phyloP scores from a whole-genome alignment of 352 stramenopile genomes.

The Phytophthora europaea region DNA sequence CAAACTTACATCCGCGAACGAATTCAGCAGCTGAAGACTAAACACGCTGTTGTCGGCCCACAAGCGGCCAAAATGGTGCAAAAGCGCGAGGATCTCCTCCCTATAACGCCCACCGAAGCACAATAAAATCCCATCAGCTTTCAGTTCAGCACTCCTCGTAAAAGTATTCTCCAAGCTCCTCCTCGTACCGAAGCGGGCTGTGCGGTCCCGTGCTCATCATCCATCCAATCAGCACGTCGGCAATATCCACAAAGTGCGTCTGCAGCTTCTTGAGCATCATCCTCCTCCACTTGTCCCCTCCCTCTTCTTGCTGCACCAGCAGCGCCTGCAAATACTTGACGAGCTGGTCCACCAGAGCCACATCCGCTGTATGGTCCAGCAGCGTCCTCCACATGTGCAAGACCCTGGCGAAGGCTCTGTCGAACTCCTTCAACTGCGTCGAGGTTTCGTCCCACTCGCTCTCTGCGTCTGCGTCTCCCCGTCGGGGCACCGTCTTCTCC shows the following conservation, averaged over 20 bases:
- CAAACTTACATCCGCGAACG: slow-evolving; percentile 63
- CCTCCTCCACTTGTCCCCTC: slow-evolving; percentile 28
- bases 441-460: slow-evolving; percentile 46
- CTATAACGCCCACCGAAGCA: slow-evolving; percentile 28
- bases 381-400: slow-evolving; percentile 61
- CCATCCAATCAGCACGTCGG: slow-evolving; percentile 77
- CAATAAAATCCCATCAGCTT: neutral
- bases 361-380: slow-evolving; percentile 60
- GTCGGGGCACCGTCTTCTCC: slow-evolving; percentile 43
- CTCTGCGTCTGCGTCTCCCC: neutral
- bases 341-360: slow-evolving; percentile 49
- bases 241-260: slow-evolving; percentile 77
- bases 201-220: slow-evolving; percentile 57
- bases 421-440: slow-evolving; percentile 60
- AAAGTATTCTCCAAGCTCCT: neutral
- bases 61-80: slow-evolving; percentile 58
- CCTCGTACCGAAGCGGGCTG: slow-evolving; percentile 48
- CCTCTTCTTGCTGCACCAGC: slow-evolving; percentile 23
- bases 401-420: slow-evolving; percentile 43
- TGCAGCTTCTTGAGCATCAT: slow-evolving; percentile 62
- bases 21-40: slow-evolving; percentile 68
- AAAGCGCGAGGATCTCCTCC: slow-evolving; percentile 57
- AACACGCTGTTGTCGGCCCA: slow-evolving; percentile 83
- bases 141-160: neutral
- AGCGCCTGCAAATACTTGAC: slow-evolving; percentile 44